Evolutionary conservation across 495 filamentous ascomycete genomes (phyloP), one percentile per base, ranked within the genome.

Genomic region (Barbatosphaeria neglecta): DNA sequence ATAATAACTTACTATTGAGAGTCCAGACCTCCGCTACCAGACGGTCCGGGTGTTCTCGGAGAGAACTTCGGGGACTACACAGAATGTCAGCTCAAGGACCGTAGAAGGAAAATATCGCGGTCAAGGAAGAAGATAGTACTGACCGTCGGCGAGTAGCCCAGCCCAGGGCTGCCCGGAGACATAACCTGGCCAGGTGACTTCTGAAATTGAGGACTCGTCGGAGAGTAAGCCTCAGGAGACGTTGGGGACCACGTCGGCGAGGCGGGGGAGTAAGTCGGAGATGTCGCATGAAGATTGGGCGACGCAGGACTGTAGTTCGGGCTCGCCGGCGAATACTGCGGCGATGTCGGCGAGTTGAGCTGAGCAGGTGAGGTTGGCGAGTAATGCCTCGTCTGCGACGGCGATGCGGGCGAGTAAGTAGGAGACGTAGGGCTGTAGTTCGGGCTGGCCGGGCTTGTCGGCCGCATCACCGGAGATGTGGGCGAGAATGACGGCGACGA

Each of bases 401-500:
- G 77, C 41, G 76, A 78, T 0, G 84, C 87, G 1, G 87, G 86
- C 17, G 82, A 87, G 60, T 88, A 90, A 42, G 70, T 82, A 24
- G 90, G 89, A 35, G 87, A 93, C 0, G 86, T 90, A 0, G 87
- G 87, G 52, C 82, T 87, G 60, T 87, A 90, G 37, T 74, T 80
- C 9, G 86, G 86, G 58, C 70, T 78, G 24, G 75, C 68, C 15
- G 77, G 71, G 52, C 72, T 74, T 5, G 69, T 74, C 43, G 73
- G 81, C 68, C 66, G 80, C 77, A 48, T 73, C 70, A 49, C 60
- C 6, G 87, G 87, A 20, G 86, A 90, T 3, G 84, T 84, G 1
- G 87, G 87, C 20, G 86, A 89, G 65, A 93, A 94, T 0, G 82
- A 86, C 24, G 87, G 86, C 24, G 83, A 89, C 1, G 80, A 76